phyloP scores from a whole-genome alignment of 495 filamentous ascomycete species.

The Tuber microsphaerosporum region DNA sequence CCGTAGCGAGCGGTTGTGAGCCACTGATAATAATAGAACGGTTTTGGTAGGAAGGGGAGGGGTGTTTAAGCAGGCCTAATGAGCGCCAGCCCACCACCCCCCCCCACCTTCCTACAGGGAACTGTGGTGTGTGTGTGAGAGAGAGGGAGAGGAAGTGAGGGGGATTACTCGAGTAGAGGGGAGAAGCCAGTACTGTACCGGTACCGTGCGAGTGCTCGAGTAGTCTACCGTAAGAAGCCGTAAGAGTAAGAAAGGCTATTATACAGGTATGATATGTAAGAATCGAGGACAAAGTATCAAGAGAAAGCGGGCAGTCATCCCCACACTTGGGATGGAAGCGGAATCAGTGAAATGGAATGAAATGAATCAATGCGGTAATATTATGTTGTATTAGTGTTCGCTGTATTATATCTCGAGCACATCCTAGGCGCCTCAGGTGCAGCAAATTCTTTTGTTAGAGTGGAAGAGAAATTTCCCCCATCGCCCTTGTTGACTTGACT shows the following conservation, averaged over 20 bases:
- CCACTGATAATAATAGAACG: constrained; percentile 1
- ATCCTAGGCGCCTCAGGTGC: neutral
- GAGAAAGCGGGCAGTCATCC: neutral
- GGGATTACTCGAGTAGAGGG: neutral
- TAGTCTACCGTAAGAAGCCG: neutral
- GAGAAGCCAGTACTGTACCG: neutral
- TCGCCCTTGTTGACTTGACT: neutral
- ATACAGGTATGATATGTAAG: neutral
- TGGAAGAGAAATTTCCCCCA: neutral
- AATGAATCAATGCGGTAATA: neutral
- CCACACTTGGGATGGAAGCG: neutral
- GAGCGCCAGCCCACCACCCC: neutral
- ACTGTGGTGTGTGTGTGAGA: neutral
- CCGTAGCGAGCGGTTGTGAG: neutral
- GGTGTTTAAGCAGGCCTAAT: neutral
- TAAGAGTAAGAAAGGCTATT: neutral
- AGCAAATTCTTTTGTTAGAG: neutral
- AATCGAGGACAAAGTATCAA: neutral
- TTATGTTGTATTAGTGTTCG: neutral
- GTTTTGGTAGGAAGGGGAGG: neutral
- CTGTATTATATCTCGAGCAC: neutral
- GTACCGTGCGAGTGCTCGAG: too few relatives aligned
- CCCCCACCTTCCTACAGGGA: neutral
- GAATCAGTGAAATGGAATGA: neutral
- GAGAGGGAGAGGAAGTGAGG: neutral